Evolutionary conservation across 768 basidiomycete genomes (phyloP), one percentile per base, ranked within the genome.

Genomic region (Lactifluus echinatus): DNA sequence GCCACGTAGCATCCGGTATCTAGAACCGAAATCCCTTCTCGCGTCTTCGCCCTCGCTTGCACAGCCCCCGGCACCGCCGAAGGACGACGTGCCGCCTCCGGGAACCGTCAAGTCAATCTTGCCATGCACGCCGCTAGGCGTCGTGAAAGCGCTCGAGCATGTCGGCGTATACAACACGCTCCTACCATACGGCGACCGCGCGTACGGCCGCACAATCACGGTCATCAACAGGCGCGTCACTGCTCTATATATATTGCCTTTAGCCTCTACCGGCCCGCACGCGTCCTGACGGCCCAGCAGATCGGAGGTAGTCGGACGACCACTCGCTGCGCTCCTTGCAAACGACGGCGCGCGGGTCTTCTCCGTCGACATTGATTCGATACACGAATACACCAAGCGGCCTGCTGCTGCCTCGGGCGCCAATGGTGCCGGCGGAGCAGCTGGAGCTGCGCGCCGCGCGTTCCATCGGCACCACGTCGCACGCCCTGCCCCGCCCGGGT

Each of bases 271-370:
- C 14, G n/a, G n/a, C n/a, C 40, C 21, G 31, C 8, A 23, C 21
- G 4, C 12, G 10, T 15, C 21, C 15, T 4, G 17, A 2, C 8
- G 8, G 8, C 12, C 29, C 12, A 8, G 21, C 64, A 91, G 93
- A 61, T 94, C 91, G 37, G 96, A 99, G 70, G 96, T 99, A 34
- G 96, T 99, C 15, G 96, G 96, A 17, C 79, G 96, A 58, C 96
- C 95, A 12, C 77, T 98, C n/a, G 95, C 93, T 0, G 96, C 96
- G 4, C 75, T 99, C 45, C 79, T 98, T 40, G 83, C 94, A 3
- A 99, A 99, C 68, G 96, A 99, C 67, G 96, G 96, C 28, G 96
- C 95, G 2, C 79, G 93, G 8, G 96, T 97, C 5, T 85, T 97
- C 66, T 94, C 91, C 6, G 90, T 89, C 4, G 96, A 99, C 69